A percentile compares a stretch with the other conserved stretches of the same genome.
These are phyloP conservation scores for Sporothrix pseudoabietina DNA, from an alignment of 2,329 filamentous ascomycete genomes.

Conservation along the genomic window DNA sequence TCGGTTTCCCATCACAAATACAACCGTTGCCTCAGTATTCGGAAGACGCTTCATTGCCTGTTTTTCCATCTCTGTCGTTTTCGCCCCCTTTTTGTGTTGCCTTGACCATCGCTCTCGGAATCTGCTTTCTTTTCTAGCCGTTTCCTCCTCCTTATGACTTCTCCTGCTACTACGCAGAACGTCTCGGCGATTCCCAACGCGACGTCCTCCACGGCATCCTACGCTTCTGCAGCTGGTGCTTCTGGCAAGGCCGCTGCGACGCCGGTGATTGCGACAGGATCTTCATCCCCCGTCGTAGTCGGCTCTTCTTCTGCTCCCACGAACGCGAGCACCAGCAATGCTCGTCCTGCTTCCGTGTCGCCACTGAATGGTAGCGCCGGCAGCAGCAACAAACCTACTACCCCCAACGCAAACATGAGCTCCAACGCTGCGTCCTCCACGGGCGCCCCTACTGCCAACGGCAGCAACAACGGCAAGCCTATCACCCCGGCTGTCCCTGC, in stretches of 20 bases:
- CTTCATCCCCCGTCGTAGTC: constrained; percentile 58
- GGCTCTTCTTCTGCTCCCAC: constrained; percentile 56
- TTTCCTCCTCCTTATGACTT: constrained; percentile 58
- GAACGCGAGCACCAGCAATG: constrained; percentile 53
- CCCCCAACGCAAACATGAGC: constrained; percentile 31
- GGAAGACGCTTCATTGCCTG: constrained; percentile 16
- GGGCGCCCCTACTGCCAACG: constrained; percentile 43
- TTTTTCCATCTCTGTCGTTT: not conserved
- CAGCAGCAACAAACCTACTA: constrained; percentile 25
- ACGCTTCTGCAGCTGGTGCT: constrained; percentile 67
- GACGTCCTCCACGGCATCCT: constrained; percentile 61
- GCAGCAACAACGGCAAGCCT: constrained; percentile 31
- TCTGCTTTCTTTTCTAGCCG: not conserved
- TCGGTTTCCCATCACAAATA: not conserved
- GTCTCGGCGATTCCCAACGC: constrained; percentile 41
- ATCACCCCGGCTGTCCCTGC: constrained; percentile 64
- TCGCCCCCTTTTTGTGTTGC: not conserved
- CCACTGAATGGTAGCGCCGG: constrained; percentile 76
- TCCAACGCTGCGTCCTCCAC: constrained; percentile 18
- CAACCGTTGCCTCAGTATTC: not conserved
- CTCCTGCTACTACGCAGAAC: constrained; percentile 58
- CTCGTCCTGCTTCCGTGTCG: constrained; percentile 68
- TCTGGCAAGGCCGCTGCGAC: constrained; percentile 64
- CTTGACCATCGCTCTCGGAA: not conserved
- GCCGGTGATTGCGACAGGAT: constrained; percentile 63